Conservation (phyloP, 2,329 filamentous ascomycete species). For the Epichloe scottii region DNA sequence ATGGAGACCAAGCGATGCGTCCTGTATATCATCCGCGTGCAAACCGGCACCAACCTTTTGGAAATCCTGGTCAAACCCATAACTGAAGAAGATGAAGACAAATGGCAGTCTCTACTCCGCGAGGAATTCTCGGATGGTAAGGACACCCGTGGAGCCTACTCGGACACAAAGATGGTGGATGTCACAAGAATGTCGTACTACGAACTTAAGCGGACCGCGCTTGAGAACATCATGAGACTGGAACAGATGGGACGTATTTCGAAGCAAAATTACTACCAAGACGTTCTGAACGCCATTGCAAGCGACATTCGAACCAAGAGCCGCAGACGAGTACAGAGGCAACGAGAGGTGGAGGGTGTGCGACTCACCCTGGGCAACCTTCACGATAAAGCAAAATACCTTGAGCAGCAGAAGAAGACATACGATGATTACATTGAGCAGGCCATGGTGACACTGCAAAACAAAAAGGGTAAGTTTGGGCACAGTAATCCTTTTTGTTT, state of each 20-base stretch:
- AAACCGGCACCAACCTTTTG: constrained; percentile 82
- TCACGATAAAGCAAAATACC: constrained; percentile 77
- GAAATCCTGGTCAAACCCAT: constrained; percentile 92
- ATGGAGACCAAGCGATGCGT: constrained; percentile 98
- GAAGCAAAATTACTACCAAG: constrained; percentile 87
- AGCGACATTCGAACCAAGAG: constrained; percentile 97
- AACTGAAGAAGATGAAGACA: constrained; percentile 71
- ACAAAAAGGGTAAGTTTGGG: constrained; percentile 72
- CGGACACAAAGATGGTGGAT: constrained; percentile 78
- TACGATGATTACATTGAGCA: constrained; percentile 99
- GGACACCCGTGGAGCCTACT: constrained; percentile 71
- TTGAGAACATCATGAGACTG: constrained; percentile 86
- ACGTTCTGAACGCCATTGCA: constrained; percentile 94
- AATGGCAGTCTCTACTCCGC: constrained; percentile 68
- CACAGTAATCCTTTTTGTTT: not conserved
- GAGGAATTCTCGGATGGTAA: constrained; percentile 64
- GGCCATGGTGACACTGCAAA: constrained; percentile 92
- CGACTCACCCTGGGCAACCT: constrained; percentile 62
- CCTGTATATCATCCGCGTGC: constrained; percentile 93
- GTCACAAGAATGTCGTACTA: constrained; percentile 82
- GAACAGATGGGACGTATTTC: constrained; percentile 82
- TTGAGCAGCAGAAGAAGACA: constrained; percentile 90
- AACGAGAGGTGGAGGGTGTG: constrained; percentile 80
- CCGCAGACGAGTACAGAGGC: constrained; percentile 77
- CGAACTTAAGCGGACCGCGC: constrained; percentile 80